phyloP scores from a whole-genome alignment of 1,284 basidiomycete genomes.

The Mrakiaceae sp. region DNA sequence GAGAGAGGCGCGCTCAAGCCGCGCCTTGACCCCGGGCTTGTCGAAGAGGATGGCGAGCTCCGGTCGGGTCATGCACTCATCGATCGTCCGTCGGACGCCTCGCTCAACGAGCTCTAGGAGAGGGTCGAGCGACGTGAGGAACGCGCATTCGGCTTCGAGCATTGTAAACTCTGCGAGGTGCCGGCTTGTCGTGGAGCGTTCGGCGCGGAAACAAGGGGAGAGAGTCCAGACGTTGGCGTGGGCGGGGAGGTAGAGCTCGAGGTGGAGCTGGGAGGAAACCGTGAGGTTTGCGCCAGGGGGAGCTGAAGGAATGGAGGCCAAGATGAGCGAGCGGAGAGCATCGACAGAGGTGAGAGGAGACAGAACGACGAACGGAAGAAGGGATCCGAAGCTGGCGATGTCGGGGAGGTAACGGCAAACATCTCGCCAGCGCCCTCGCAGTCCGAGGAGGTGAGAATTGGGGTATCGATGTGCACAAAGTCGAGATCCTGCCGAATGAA shows the following conservation, averaged over 20 bases:
- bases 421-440: conserved; percentile 97
- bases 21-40: too few relatives aligned
- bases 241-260: conserved; percentile 73
- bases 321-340: background rate
- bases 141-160: conserved; percentile 86
- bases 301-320: conserved; percentile 44
- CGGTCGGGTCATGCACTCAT: too few relatives aligned
- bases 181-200: conserved; percentile 73
- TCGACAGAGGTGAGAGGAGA: background rate
- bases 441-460: conserved; percentile 80
- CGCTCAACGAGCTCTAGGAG: conserved; percentile 64
- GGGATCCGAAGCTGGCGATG: conserved; percentile 26
- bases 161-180: conserved; percentile 98
- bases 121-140: conserved; percentile 40
- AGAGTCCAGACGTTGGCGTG: conserved; percentile 79
- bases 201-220: conserved; percentile 85
- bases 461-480: conserved; percentile 70
- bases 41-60: too few relatives aligned
- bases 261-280: conserved; percentile 88
- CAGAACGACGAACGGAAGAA: conserved; percentile 27
- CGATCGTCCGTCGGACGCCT: conserved; percentile 23
- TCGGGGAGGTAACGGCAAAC: conserved; percentile 49
- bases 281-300: conserved; percentile 67
- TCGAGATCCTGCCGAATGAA: conserved; percentile 47
- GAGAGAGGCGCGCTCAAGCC: too few relatives aligned